Evolutionary conservation across 1,284 basidiomycete genomes (phyloP), one percentile per base, ranked within the genome.

Genomic region (Blastosporella zonata): DNA sequence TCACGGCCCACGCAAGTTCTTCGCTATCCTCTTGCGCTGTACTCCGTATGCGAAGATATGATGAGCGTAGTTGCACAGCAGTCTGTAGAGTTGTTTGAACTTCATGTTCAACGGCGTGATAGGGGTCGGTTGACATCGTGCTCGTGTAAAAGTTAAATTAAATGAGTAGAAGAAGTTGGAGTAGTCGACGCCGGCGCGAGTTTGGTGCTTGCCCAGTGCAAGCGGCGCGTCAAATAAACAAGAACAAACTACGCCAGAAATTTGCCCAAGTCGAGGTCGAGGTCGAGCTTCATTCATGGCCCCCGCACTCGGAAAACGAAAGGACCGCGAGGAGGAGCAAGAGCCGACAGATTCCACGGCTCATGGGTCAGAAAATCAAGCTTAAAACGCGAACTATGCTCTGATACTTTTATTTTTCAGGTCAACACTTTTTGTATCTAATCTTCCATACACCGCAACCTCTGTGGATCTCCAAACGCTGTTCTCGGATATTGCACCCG

Each of bases 401-500:
- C 28, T 45, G 22, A 34, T 15, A 20, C 2, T 31, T 9, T 47
- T 18, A 39, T 29, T 51, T 36, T 37, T 49, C 50, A 84, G 85
- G 34, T 80, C 83, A 15, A 90, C 86, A 0, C 66, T 91, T 34
- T 91, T 91, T 62, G 81, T 92, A 36, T 90, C 87, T 8, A 90
- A 90, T 68, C 70, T 97, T 15, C 92, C 94, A 1, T 95, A 92
- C 62, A 83, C 84, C 21, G 92, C 89, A 38, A 98, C 95, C 5
- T 90, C 90, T 2, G 87, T 85, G 48, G 93, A 97, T 68, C 73
- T 99, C 29, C 80, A 91, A 61, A 94, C 93, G 0, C 79, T 95
- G 42, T 97, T 98, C 73, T 97, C 95, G 12, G 93, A 95, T 65
- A 82, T 97, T 54, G 97, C 94, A 1, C 97, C 96, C 9, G 86